Conservation (phyloP, 108 stramenopile species). For the Conticribra weissflogii region DNA sequence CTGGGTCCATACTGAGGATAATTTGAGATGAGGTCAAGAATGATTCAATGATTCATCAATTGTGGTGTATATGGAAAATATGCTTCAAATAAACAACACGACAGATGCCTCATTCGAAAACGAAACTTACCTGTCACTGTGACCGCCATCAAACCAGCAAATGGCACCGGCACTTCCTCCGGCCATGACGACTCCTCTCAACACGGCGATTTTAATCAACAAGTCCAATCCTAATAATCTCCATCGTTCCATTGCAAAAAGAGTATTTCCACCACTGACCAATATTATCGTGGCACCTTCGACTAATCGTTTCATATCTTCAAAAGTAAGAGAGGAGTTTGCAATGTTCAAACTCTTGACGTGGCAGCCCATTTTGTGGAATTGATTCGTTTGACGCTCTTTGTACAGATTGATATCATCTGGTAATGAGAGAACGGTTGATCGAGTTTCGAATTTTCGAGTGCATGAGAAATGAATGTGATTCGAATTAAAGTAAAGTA, state of each 20-base stretch:
- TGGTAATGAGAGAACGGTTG: too few relatives aligned
- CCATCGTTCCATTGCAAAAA: slow-evolving; percentile 87
- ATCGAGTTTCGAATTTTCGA: too few relatives aligned
- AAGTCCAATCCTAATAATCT: slow-evolving; percentile 57
- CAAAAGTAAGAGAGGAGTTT: slow-evolving; percentile 24
- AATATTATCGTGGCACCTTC: slow-evolving; percentile 65
- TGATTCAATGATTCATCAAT: too few relatives aligned
- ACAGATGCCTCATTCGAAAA: too few relatives aligned
- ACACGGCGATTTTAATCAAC: slow-evolving; percentile 49
- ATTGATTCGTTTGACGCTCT: slow-evolving; percentile 42
- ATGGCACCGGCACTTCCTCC: slow-evolving; percentile 88
- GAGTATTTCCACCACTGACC: slow-evolving; percentile 85
- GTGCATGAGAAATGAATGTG: too few relatives aligned
- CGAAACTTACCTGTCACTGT: slow-evolving; percentile 61
- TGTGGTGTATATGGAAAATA: slow-evolving; percentile 15
- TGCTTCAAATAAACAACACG: slow-evolving; percentile 39
- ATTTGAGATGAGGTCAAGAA: background rate
- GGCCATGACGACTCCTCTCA: slow-evolving; percentile 54
- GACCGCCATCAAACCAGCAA: slow-evolving; percentile 88
- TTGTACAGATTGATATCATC: slow-evolving; percentile 61
- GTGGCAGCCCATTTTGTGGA: slow-evolving; percentile 44
- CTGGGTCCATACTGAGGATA: slow-evolving; percentile 45
- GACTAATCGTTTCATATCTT: slow-evolving; percentile 46
- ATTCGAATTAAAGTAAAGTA: too few relatives aligned
- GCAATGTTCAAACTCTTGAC: slow-evolving; percentile 35